Percentiles rank a stretch among this genome's conserved stretches.
Evolutionary conservation across 2,329 filamentous ascomycete genomes (phyloP).

Genomic region (Coniochaeta hoffmannii): DNA sequence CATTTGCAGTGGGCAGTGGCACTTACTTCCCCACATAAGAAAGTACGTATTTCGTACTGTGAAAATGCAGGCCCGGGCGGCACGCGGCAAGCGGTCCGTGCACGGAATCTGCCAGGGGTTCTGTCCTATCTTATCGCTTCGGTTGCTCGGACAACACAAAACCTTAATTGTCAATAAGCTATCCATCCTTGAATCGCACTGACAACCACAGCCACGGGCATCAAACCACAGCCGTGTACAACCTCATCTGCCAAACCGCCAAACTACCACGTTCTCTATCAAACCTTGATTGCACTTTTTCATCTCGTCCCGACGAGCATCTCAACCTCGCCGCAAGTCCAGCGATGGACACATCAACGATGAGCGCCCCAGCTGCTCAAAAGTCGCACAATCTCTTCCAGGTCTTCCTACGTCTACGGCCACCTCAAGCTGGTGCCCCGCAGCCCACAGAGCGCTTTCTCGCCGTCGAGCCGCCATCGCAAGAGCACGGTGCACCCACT

Average conservation of each 20-base stretch:
- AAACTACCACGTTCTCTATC: no score
- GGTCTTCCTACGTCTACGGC: constrained; percentile 80
- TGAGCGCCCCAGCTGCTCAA: constrained; percentile 5
- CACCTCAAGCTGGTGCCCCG: constrained; percentile 40
- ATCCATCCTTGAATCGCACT: no score
- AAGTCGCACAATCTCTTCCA: constrained; percentile 63
- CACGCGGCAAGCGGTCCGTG: no score
- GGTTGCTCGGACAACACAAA: background rate
- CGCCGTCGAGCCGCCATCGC: constrained; percentile 55
- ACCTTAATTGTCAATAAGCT: background rate
- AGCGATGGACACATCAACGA: background rate
- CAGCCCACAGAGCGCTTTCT: constrained; percentile 61
- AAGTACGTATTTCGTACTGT: no score
- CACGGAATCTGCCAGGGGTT: no score
- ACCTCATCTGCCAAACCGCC: no score
- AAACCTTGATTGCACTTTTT: no score
- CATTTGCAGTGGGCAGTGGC: no score
- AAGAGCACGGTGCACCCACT: constrained; percentile 40
- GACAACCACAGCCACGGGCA: background rate
- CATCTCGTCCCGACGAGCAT: no score
- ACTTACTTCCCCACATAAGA: no score
- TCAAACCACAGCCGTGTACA: background rate
- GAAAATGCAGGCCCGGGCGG: no score
- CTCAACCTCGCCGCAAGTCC: background rate
- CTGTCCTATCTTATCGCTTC: background rate